Conservation (phyloP, 805 yeast genomes). For the Wickerhamiella nectarea region DNA sequence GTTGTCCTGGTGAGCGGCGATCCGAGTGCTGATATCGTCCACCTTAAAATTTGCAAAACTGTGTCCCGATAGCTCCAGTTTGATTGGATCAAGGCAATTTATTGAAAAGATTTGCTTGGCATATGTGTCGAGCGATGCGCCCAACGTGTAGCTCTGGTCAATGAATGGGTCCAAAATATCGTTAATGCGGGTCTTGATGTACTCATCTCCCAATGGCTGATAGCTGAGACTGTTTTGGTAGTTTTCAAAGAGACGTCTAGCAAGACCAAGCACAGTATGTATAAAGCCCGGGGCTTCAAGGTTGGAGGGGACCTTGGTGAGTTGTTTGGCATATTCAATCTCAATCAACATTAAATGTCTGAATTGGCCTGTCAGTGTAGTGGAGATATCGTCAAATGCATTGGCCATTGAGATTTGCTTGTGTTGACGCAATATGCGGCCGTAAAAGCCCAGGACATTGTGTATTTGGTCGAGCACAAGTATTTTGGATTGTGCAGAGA, state of each 20-base stretch:
- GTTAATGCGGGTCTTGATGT: slow-evolving; percentile 18
- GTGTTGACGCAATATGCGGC: slow-evolving; percentile 44
- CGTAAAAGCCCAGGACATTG: slow-evolving; percentile 54
- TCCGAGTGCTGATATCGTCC: slow-evolving; percentile 20
- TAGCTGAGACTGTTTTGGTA: slow-evolving; percentile 25
- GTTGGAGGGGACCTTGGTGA: slow-evolving; percentile 25
- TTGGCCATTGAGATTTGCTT: slow-evolving; percentile 21
- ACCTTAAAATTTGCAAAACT: slow-evolving; percentile 23
- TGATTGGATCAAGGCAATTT: slow-evolving; percentile 27
- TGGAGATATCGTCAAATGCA: slow-evolving; percentile 24
- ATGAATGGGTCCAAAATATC: slow-evolving; percentile 25
- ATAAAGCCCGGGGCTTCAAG: slow-evolving; percentile 78
- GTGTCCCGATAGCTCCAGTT: slow-evolving; percentile 22
- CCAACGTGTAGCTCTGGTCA: slow-evolving; percentile 22
- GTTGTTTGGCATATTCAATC: slow-evolving; percentile 25
- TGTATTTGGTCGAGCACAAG: slow-evolving; percentile 43
- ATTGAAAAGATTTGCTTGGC: slow-evolving; percentile 22
- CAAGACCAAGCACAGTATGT: slow-evolving; percentile 45
- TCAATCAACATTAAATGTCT: slow-evolving; percentile 29
- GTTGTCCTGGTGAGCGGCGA: slow-evolving; percentile 20
- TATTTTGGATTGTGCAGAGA: slow-evolving; percentile 50
- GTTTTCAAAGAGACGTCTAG: slow-evolving; percentile 43
- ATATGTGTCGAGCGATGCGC: slow-evolving; percentile 16
- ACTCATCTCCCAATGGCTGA: slow-evolving; percentile 9
- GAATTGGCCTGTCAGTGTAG: slow-evolving; percentile 30